phyloP scores from a whole-genome alignment of 768 basidiomycete species.

The Tricholomella constricta region DNA sequence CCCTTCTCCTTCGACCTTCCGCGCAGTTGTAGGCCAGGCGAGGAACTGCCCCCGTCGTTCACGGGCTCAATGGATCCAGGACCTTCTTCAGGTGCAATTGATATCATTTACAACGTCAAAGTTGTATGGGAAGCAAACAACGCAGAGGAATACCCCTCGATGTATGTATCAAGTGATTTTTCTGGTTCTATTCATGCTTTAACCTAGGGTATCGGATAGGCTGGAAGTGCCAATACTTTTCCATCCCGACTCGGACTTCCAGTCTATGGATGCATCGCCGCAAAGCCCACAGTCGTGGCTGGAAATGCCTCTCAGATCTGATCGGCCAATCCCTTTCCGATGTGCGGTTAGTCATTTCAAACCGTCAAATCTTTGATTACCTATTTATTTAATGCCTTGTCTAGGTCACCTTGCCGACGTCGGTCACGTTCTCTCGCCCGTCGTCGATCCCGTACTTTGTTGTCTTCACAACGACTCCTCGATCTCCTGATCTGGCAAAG shows the following conservation, averaged over 20 bases:
- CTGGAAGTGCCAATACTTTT: slow-evolving; percentile 66
- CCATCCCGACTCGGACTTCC: slow-evolving; percentile 60
- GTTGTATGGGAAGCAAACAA: slow-evolving; percentile 60
- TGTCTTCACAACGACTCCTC: slow-evolving; percentile 66
- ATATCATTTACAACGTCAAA: slow-evolving; percentile 55
- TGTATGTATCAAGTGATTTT: slow-evolving; percentile 40
- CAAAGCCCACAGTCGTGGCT: slow-evolving; percentile 58
- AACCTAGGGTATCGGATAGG: slow-evolving; percentile 33
- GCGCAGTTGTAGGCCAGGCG: slow-evolving; percentile 45
- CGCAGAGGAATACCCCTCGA: slow-evolving; percentile 41
- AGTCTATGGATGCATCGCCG: slow-evolving; percentile 51
- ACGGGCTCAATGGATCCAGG: slow-evolving; percentile 35
- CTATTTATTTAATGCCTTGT: neutral
- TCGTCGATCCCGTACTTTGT: slow-evolving; percentile 72
- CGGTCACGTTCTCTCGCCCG: slow-evolving; percentile 60
- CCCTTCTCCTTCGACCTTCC: slow-evolving; percentile 62
- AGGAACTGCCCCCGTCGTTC: slow-evolving; percentile 67
- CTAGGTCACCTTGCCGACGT: slow-evolving; percentile 66
- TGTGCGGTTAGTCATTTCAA: slow-evolving; percentile 56
- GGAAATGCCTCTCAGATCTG: slow-evolving; percentile 65
- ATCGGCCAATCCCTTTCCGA: slow-evolving; percentile 62
- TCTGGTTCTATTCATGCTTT: slow-evolving; percentile 9
- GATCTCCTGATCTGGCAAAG: slow-evolving; percentile 52
- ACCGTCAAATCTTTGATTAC: neutral
- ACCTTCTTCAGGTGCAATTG: slow-evolving; percentile 29